Conservation (phyloP, 306 rosid genomes). For the Gillenia trifoliata region DNA sequence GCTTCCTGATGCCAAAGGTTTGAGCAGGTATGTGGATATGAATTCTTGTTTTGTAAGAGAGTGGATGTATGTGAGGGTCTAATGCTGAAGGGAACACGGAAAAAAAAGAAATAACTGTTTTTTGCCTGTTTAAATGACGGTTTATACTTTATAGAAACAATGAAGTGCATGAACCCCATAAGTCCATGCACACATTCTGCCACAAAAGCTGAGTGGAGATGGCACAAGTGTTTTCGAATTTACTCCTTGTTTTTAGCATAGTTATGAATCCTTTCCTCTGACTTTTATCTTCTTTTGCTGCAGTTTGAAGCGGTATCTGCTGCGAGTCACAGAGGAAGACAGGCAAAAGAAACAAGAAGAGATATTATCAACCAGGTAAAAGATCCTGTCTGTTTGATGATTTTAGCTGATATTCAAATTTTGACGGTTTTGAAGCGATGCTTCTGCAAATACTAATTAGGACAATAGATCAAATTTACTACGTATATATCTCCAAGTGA, state of each 20-base stretch:
- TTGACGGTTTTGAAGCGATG: not conserved
- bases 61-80: not conserved
- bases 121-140: not conserved
- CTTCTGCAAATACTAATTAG: too few relatives aligned
- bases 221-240: slow-evolving; percentile 2
- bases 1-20: slow-evolving; percentile 99
- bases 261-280: not conserved
- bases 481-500: not conserved
- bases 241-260: not conserved
- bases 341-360: slow-evolving; percentile 83
- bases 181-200: not conserved
- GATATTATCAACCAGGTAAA: slow-evolving; percentile 82
- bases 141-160: not conserved
- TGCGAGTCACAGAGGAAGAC: slow-evolving; percentile 89
- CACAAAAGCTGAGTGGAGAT: not conserved
- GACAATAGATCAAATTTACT: too few relatives aligned
- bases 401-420: not conserved
- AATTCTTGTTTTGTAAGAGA: not conserved
- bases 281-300: not conserved
- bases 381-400: slow-evolving; percentile 10
- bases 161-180: not conserved
- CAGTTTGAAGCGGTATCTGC: slow-evolving; percentile 75
- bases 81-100: not conserved
- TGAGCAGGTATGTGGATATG: slow-evolving; percentile 61
- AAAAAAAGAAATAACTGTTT: too few relatives aligned